Percentiles rank a stretch among this genome's conserved stretches.
Conservation (phyloP, 768 basidiomycete species). For the Russula lepida region DNA sequence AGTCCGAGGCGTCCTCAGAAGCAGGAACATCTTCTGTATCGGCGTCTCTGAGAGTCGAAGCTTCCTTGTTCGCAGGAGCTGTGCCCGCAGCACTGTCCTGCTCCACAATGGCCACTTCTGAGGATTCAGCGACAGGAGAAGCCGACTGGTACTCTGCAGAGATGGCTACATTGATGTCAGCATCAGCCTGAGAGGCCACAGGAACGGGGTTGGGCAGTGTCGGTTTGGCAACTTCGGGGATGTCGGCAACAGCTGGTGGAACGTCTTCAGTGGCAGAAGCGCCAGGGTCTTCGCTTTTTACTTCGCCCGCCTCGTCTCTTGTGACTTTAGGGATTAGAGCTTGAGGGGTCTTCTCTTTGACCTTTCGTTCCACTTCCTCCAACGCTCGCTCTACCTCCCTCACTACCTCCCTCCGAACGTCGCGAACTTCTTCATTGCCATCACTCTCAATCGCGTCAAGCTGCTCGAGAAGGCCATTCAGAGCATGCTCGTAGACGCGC, state of each 20-base stretch:
- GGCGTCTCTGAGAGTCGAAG: neutral
- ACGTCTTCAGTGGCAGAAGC: neutral
- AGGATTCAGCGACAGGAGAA: neutral
- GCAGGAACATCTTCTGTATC: neutral
- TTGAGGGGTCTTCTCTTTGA: neutral
- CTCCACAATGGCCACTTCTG: neutral
- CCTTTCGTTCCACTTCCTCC: conserved; percentile 36
- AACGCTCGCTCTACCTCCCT: conserved; percentile 53
- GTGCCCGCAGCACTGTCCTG: too few species aligned
- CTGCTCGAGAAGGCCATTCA: conserved; percentile 52
- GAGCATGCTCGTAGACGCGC: conserved; percentile 50
- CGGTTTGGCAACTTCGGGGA: neutral
- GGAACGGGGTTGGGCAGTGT: neutral
- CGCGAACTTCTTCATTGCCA: conserved; percentile 47
- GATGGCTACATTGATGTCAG: neutral
- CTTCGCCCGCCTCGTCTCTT: neutral
- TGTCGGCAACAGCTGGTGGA: neutral
- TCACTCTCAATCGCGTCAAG: conserved; percentile 64
- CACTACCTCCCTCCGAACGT: conserved; percentile 45
- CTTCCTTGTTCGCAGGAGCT: neutral
- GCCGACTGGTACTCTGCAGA: neutral
- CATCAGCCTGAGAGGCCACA: neutral
- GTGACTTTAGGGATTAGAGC: neutral
- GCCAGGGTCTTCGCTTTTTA: neutral
- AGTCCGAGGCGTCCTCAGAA: neutral